Base-by-base conservation (phyloP, 148 eudicot genomes). In the Chenopodium album region DNA sequence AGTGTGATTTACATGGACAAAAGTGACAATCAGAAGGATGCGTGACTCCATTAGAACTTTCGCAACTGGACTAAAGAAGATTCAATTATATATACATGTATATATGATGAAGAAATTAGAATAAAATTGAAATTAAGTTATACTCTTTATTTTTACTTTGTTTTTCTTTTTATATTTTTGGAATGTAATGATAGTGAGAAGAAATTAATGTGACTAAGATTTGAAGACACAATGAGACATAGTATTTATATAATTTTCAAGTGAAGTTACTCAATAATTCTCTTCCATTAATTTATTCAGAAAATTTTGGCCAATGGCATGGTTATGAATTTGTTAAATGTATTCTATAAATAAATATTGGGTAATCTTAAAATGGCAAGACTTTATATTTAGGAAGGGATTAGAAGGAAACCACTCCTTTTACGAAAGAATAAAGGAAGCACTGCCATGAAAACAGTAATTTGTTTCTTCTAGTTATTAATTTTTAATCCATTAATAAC, bases 1-100 rank as follows among this genome's bases (percentile, higher is more conserved):
- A 71, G 19, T 19, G 75, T 73, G 32, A 17, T 41, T 74, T 81
- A 81, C 83, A 64, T 48, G 73, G 7, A 81, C 41, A 63, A 74
- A 74, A 10, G 73, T 59, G 31, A 73, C 4, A n/a, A 81, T 11
- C 17, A 31, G 77, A 0, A 47, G 12, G 26, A 19, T 65, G 50
- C 17, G 26, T 10, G 73, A 64, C 10, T 74, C 41, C 83, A 81
- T 80, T 46, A 2, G 28, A 23, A 19, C 46, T 17, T 7, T 54
- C 54, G 63, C 46, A 20, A 79, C n/a, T 37, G 17, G 34, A 60
- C 19, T 37, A 17, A 1, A 52, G n/a, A 32, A 56, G 65, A 32
- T 50, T 68, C 19, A 52, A 68, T 41, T 64, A 66, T 68, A 9
- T 67, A 29, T 67, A 11, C 37, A 7, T 67, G 52, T 4, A 41